Percentiles rank a stretch among this genome's conserved stretches.
Conservation (phyloP, 1,139 yeast species). For the Magnusiomyces tetraspermus region DNA sequence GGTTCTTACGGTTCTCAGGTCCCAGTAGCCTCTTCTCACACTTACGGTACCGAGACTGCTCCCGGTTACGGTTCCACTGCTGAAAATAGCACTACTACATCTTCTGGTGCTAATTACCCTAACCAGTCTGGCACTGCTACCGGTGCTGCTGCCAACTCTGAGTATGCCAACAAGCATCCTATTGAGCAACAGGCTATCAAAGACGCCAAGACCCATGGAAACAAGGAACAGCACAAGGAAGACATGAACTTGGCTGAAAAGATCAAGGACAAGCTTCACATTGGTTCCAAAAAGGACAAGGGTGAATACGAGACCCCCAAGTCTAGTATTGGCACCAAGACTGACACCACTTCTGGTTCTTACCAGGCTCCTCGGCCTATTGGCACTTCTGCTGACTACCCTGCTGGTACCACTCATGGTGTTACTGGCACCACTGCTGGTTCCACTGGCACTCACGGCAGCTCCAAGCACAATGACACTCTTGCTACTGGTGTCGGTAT, state of each 20-base stretch:
- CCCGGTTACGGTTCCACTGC: neutral
- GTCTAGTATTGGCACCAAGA: constrained; percentile 10
- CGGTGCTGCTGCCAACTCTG: neutral
- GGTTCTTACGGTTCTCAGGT: neutral
- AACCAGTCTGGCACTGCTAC: neutral
- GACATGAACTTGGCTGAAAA: constrained; percentile 7
- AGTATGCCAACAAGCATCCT: neutral
- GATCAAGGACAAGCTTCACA: constrained; percentile 14
- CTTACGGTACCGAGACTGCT: too few relatives aligned
- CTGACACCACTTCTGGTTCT: constrained; percentile 7
- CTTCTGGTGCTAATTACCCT: neutral
- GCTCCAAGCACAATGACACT: neutral
- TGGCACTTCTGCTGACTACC: constrained; percentile 5
- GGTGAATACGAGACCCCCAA: neutral
- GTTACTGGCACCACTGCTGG: constrained; percentile 6
- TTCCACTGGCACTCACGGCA: constrained; percentile 6
- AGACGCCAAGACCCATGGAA: neutral
- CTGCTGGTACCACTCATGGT: constrained; percentile 1
- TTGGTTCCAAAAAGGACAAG: constrained; percentile 7
- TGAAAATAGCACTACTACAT: neutral
- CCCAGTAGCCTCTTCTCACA: neutral
- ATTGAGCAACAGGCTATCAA: neutral
- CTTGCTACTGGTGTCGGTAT: neutral
- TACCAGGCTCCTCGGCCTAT: constrained; percentile 4
- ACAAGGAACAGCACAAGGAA: neutral